phyloP scores from a whole-genome alignment of 495 filamentous ascomycete genomes.

The Halenospora varia region DNA sequence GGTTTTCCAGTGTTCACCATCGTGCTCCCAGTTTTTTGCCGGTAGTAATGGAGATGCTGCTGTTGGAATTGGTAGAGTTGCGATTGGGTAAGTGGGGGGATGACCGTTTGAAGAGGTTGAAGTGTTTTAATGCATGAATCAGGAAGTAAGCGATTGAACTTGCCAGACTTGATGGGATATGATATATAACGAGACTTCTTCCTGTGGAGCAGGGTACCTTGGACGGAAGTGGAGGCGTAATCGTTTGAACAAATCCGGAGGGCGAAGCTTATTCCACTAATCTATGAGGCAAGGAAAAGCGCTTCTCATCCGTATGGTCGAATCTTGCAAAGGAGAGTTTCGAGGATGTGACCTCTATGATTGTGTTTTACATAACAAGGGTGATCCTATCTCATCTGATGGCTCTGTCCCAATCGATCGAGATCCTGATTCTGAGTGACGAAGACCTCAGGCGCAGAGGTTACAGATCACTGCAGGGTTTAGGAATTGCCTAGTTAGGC shows the following conservation, averaged over 20 bases:
- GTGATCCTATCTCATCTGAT: neutral
- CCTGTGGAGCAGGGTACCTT: neutral
- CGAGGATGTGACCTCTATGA: neutral
- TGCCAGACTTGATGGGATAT: neutral
- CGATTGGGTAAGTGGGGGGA: constrained; percentile 6
- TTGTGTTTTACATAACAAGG: neutral
- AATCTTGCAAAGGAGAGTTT: neutral
- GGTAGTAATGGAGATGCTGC: neutral
- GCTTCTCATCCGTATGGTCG: neutral
- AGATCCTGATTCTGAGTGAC: neutral
- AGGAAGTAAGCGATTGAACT: neutral
- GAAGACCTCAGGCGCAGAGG: neutral
- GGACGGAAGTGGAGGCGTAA: neutral
- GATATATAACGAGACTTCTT: neutral
- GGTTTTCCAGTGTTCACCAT: constrained; percentile 76
- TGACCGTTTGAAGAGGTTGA: neutral
- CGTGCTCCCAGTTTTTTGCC: neutral
- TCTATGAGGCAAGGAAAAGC: neutral
- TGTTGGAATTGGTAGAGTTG: neutral
- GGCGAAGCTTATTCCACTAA: neutral
- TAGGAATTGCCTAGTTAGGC: no score
- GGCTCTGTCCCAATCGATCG: neutral
- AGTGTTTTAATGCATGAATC: neutral
- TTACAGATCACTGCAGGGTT: neutral
- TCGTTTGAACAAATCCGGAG: neutral